Conservation (phyloP, 768 basidiomycete species). For the Lentinula guzmanii region DNA sequence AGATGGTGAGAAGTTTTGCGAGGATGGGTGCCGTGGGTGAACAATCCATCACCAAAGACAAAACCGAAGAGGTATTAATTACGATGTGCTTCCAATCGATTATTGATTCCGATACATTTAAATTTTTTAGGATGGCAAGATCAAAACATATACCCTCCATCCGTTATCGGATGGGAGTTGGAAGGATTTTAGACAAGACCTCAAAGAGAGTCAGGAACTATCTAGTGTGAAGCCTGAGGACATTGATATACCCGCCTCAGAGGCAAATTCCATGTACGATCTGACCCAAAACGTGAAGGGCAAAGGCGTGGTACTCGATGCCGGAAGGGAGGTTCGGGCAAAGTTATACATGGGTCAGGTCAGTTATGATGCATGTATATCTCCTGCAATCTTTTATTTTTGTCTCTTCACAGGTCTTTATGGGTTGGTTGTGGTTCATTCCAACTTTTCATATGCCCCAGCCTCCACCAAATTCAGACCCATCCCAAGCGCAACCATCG, state of each 20-base stretch:
- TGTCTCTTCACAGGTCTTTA: conserved; percentile 45
- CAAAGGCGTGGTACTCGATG: conserved; percentile 55
- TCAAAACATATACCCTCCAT: conserved; percentile 37
- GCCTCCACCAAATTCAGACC: conserved; percentile 25
- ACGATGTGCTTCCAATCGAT: background rate
- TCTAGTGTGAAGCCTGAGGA: conserved; percentile 7
- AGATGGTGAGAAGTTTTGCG: conserved; percentile 78
- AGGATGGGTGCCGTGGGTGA: conserved; percentile 41
- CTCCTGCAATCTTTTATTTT: background rate
- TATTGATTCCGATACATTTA: background rate
- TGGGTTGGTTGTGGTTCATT: conserved; percentile 86
- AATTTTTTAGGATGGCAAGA: conserved; percentile 29
- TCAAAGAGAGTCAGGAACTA: conserved; percentile 17
- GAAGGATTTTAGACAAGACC: conserved; percentile 31
- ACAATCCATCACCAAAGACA: conserved; percentile 23
- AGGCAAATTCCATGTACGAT: conserved; percentile 40
- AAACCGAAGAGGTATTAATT: conserved; percentile 26
- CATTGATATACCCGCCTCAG: conserved; percentile 28
- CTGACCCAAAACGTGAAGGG: conserved; percentile 21
- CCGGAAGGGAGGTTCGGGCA: conserved; percentile 59
- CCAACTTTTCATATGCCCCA: conserved; percentile 76
- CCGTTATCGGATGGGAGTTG: conserved; percentile 40
- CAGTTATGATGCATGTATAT: conserved; percentile 6
- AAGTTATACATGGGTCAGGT: conserved; percentile 75
- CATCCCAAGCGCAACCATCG: background rate